Evolutionary conservation across 352 stramenopile genomes (phyloP).

Genomic region (Hyaloperonospora arabidopsidis): DNA sequence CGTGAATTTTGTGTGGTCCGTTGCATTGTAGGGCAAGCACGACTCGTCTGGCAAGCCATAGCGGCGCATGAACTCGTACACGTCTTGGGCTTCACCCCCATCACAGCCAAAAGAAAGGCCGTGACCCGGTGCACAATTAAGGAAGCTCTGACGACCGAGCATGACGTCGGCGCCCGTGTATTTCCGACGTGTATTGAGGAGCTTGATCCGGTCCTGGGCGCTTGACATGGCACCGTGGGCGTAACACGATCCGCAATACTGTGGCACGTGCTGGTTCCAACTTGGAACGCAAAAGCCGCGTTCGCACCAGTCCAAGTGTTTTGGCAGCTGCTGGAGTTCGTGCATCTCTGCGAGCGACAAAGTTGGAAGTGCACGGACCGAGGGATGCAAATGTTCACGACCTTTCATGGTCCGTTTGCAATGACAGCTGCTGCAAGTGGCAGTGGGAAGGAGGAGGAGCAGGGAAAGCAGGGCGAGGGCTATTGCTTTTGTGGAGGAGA

Average conservation of each 20-base stretch:
- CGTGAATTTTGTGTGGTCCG: slow-evolving; percentile 70
- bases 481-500: too few species aligned
- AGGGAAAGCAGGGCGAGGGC: slow-evolving; percentile 6
- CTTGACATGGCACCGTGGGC: slow-evolving; percentile 34
- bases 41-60: slow-evolving; percentile 76
- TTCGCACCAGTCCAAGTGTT: slow-evolving; percentile 89
- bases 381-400: slow-evolving; percentile 59
- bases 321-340: slow-evolving; percentile 37
- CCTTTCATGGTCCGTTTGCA: slow-evolving; percentile 73
- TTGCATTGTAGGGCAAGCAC: slow-evolving; percentile 75
- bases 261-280: slow-evolving; percentile 79
- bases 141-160: slow-evolving; percentile 70
- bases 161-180: slow-evolving; percentile 65
- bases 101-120: slow-evolving; percentile 57
- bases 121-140: slow-evolving; percentile 74
- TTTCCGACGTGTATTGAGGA: slow-evolving; percentile 54
- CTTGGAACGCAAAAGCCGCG: slow-evolving; percentile 64
- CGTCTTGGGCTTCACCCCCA: slow-evolving; percentile 59
- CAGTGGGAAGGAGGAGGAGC: slow-evolving; percentile 7
- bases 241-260: slow-evolving; percentile 83
- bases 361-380: slow-evolving; percentile 29
- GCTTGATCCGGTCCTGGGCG: slow-evolving; percentile 66
- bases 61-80: slow-evolving; percentile 74
- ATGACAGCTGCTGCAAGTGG: slow-evolving; percentile 25
- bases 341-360: slow-evolving; percentile 34